A percentile compares a stretch with the other conserved stretches of the same genome.
These are phyloP conservation scores for Aphanomyces invadans DNA, from an alignment of 352 stramenopile species.

Conservation along the genomic window DNA sequence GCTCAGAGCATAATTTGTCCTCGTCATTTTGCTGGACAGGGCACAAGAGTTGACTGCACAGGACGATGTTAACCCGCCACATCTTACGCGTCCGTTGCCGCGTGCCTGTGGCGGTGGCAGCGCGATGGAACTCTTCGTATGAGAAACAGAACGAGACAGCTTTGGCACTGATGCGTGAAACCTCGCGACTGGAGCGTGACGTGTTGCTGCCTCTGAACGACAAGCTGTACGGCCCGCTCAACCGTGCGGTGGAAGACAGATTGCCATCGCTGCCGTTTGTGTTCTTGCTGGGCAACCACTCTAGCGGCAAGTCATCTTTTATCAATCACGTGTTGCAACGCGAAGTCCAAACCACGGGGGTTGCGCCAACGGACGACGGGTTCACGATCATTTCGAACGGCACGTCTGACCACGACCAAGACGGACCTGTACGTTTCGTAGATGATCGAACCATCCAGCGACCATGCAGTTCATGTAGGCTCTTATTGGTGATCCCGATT, in stretches of 20 bases:
- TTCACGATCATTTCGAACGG: conserved; percentile 99
- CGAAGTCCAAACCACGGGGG: conserved; percentile 96
- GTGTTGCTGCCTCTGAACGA: conserved; percentile 79
- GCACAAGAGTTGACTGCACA: neutral
- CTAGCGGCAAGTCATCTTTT: conserved; percentile 97
- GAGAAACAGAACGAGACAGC: conserved; percentile 22
- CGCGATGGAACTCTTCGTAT: conserved; percentile 22
- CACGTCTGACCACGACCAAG: conserved; percentile 93
- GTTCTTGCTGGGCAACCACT: conserved; percentile 99
- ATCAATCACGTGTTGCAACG: conserved; percentile 98
- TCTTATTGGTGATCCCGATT: conserved; percentile 94
- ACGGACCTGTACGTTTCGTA: conserved; percentile 71
- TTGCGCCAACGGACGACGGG: conserved; percentile 98
- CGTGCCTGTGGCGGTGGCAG: neutral
- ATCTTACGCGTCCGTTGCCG: neutral
- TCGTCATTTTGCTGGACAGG: conserved; percentile 7
- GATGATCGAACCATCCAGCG: neutral
- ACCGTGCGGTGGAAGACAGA: conserved; percentile 85
- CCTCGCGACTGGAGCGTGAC: conserved; percentile 55
- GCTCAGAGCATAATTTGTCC: neutral
- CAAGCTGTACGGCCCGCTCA: conserved; percentile 77
- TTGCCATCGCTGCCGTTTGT: conserved; percentile 95
- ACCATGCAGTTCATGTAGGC: conserved; percentile 24
- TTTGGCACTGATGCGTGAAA: conserved; percentile 63
- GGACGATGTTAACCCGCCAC: conserved; percentile 17